Percentiles rank a stretch among this genome's conserved stretches.
These are phyloP conservation scores for Lactarius psammicola DNA, from an alignment of 768 basidiomycete genomes.

Conservation along the genomic window DNA sequence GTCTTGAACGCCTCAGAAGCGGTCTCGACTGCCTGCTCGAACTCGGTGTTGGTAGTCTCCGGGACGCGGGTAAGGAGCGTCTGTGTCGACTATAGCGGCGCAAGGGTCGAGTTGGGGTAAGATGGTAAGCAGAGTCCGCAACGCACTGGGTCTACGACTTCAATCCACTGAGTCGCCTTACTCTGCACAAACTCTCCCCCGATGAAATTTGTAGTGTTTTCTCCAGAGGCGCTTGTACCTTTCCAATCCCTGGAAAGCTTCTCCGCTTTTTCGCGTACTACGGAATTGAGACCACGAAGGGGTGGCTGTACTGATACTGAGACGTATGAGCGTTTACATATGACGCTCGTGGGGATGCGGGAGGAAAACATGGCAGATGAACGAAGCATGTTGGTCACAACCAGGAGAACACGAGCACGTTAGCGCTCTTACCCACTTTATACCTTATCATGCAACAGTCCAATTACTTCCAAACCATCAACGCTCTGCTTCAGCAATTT, in stretches of 20 bases:
- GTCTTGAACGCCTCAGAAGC: slow-evolving; percentile 83
- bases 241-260: slow-evolving; percentile 75
- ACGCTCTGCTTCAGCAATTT: slow-evolving; percentile 15
- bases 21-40: slow-evolving; percentile 77
- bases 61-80: slow-evolving; percentile 86
- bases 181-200: slow-evolving; percentile 88
- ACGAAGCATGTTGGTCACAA: neutral
- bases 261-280: slow-evolving; percentile 63
- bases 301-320: slow-evolving; percentile 34
- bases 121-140: neutral
- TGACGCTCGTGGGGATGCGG: slow-evolving; percentile 16
- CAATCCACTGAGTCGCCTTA: slow-evolving; percentile 74
- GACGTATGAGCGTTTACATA: slow-evolving; percentile 32
- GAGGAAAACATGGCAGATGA: slow-evolving; percentile 7
- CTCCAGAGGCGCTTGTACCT: slow-evolving; percentile 85
- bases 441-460: neutral
- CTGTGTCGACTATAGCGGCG: slow-evolving; percentile 71
- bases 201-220: slow-evolving; percentile 87
- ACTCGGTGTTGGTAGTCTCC: slow-evolving; percentile 79
- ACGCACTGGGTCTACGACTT: slow-evolving; percentile 85
- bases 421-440: neutral
- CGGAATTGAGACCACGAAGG: slow-evolving; percentile 49
- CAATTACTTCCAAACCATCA: slow-evolving; percentile 6
- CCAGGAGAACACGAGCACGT: neutral
- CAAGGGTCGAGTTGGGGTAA: neutral